Base-by-base conservation (phyloP, 352 stramenopile genomes). In the Plasmopara viticola region DNA sequence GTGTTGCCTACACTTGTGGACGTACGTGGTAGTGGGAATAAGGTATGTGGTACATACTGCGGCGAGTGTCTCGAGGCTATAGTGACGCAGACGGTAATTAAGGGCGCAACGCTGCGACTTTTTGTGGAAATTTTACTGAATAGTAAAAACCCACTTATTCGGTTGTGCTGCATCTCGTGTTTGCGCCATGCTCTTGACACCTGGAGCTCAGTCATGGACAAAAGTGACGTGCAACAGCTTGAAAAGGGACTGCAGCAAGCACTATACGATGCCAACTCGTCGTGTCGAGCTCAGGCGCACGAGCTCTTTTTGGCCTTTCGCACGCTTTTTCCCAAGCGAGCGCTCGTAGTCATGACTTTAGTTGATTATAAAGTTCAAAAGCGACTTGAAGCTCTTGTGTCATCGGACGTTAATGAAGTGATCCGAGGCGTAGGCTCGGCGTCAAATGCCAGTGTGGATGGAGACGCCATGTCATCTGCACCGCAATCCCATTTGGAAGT, bases 281-380 rank as follows among this genome's bases (percentile, higher is more conserved):
- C 76, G 1, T 90, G 78, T 43, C 76, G 83, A 39, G 72, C 60
- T 6, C 64, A 87, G 38, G 70, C 83, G 51, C 74, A 87, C 51
- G 71, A 83, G 46, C 64, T 93, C 7, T 93, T 90, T 46, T 37
- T 68, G 34, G 57, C 67, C 18, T 93, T 90, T 62, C 76, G 90
- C 54, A 72, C 74, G 38, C 75, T 86, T 25, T 93, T 90, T 44
- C 80, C 83, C 17, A 93, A 90, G 53, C 80, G 77, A 28, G 80
- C 80, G 18, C 58, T 74, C 9, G 42, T 86, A 25, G 51, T 93
- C 39, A 73, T 90, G 43, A 77, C 64, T 8, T 61, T 81, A 38
- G 64, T 91, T 31, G 83, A 93, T 56, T 87, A 84, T 64, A 93
- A 93, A 44, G 78, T 90, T 43, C 83, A 91, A 55, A 83, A 84